Percentiles rank a stretch among this genome's conserved stretches.
phyloP scores from a whole-genome alignment of 1,284 basidiomycete species.

The Gymnopus androsaceus region DNA sequence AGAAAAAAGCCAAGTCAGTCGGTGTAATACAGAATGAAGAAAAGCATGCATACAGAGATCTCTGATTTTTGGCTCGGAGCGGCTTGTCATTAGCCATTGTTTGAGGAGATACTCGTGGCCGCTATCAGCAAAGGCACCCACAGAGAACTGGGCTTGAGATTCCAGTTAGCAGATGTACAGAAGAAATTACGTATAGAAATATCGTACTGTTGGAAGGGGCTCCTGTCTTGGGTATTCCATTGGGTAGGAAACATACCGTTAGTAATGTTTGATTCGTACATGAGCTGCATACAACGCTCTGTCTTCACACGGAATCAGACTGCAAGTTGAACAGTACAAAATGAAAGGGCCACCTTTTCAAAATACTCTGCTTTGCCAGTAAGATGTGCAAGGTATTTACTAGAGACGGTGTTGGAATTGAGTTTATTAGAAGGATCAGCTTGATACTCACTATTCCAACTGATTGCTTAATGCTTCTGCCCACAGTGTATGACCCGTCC shows the following conservation, averaged over 20 bases:
- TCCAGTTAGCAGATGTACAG: neutral
- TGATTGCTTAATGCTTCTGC: conserved; percentile 59
- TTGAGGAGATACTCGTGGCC: conserved; percentile 78
- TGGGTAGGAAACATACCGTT: conserved; percentile 43
- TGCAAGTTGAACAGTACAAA: neutral
- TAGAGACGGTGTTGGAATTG: conserved; percentile 14
- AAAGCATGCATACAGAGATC: conserved; percentile 58
- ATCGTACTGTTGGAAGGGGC: conserved; percentile 36
- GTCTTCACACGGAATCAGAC: conserved; percentile 23
- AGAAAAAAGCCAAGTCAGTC: conserved; percentile 2
- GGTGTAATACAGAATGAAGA: neutral
- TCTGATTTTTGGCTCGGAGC: conserved; percentile 56
- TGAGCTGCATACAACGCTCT: conserved; percentile 51
- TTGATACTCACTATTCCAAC: conserved; percentile 48
- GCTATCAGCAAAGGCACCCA: conserved; percentile 69
- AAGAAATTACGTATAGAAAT: neutral
- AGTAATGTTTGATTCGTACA: conserved; percentile 40
- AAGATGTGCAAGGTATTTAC: conserved; percentile 60
- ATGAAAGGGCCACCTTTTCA: conserved; percentile 32
- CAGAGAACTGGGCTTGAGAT: conserved; percentile 49
- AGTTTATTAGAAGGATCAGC: neutral
- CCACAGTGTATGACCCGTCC: conserved; percentile 35
- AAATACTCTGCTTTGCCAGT: conserved; percentile 55
- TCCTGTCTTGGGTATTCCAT: conserved; percentile 43
- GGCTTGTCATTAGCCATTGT: conserved; percentile 65